Percentiles rank a stretch among this genome's conserved stretches.
These are phyloP conservation scores for Xylaria sp. DNA, from an alignment of 2,329 filamentous ascomycete species.

Conservation along the genomic window DNA sequence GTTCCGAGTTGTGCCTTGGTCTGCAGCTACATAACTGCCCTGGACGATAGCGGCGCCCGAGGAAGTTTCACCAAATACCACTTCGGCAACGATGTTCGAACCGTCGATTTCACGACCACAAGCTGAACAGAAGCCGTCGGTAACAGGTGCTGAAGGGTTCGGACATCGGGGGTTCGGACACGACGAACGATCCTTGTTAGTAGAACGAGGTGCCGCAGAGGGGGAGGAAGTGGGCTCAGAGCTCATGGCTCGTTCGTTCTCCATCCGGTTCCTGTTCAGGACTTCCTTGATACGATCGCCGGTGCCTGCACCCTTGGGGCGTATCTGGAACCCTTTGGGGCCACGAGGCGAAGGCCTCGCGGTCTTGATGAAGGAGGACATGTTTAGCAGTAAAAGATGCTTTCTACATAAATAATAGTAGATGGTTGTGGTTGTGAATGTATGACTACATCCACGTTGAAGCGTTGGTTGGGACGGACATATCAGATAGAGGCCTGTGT, in stretches of 20 bases:
- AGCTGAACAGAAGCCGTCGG: slow-evolving; percentile 78
- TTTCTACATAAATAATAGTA: slow-evolving; percentile 1
- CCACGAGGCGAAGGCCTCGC: slow-evolving; percentile 47
- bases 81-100: slow-evolving; percentile 89
- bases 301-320: slow-evolving; percentile 58
- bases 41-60: slow-evolving; percentile 90
- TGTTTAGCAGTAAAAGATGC: slow-evolving; percentile 48
- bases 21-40: slow-evolving; percentile 86
- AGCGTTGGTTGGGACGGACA: slow-evolving; percentile 7
- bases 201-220: slow-evolving; percentile 35
- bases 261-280: slow-evolving; percentile 45
- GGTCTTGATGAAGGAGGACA: slow-evolving; percentile 62
- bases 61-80: slow-evolving; percentile 89
- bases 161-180: slow-evolving; percentile 71
- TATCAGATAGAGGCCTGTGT: slow-evolving; percentile 7
- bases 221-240: slow-evolving; percentile 40
- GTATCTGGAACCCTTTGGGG: slow-evolving; percentile 53
- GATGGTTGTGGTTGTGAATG: slow-evolving; percentile 2
- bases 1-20: slow-evolving; percentile 81
- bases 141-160: slow-evolving; percentile 65
- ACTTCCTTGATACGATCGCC: slow-evolving; percentile 63
- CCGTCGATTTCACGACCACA: slow-evolving; percentile 89
- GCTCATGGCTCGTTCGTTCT: slow-evolving; percentile 43
- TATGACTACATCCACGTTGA: not conserved
- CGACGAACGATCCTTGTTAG: slow-evolving; percentile 44